phyloP scores from a whole-genome alignment of 805 yeast species.

The Candida argentea region DNA sequence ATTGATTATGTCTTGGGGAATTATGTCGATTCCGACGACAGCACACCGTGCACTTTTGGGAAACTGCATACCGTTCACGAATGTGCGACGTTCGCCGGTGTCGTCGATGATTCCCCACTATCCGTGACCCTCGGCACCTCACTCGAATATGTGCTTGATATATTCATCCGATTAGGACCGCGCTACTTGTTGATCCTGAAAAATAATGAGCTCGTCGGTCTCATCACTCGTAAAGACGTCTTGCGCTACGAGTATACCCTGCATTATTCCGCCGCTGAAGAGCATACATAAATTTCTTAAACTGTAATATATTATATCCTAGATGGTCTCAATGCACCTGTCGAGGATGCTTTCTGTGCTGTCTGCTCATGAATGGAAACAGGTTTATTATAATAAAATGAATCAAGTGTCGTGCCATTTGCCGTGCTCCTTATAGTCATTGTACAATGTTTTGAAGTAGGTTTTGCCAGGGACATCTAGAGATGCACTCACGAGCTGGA shows the following conservation, averaged over 20 bases:
- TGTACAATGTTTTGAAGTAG: conserved; percentile 56
- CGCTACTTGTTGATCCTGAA: conserved; percentile 57
- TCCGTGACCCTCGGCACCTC: conserved; percentile 44
- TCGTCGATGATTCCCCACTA: conserved; percentile 51
- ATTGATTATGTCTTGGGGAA: conserved; percentile 18
- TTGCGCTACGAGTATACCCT: conserved; percentile 45
- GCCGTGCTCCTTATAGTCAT: conserved; percentile 66
- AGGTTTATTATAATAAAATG: conserved; percentile 3
- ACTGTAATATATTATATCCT: too few relatives aligned
- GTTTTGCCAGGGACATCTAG: conserved; percentile 63
- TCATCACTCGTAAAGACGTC: conserved; percentile 80
- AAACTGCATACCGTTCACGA: conserved; percentile 5
- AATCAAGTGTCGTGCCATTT: conserved; percentile 56
- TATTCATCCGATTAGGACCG: conserved; percentile 77
- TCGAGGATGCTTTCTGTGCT: too few relatives aligned
- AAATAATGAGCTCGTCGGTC: conserved; percentile 54
- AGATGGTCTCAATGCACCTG: too few relatives aligned
- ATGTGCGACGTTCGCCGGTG: conserved; percentile 10
- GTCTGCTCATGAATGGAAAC: conserved; percentile 15
- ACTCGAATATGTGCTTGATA: conserved; percentile 50
- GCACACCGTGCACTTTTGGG: conserved; percentile 11
- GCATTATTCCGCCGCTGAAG: conserved; percentile 10
- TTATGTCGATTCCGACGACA: conserved; percentile 8
- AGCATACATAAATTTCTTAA: too few relatives aligned
- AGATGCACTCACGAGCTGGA: conserved; percentile 49